Conservation (phyloP, 164 flowering plant species). For the Magnolia officinalis region DNA sequence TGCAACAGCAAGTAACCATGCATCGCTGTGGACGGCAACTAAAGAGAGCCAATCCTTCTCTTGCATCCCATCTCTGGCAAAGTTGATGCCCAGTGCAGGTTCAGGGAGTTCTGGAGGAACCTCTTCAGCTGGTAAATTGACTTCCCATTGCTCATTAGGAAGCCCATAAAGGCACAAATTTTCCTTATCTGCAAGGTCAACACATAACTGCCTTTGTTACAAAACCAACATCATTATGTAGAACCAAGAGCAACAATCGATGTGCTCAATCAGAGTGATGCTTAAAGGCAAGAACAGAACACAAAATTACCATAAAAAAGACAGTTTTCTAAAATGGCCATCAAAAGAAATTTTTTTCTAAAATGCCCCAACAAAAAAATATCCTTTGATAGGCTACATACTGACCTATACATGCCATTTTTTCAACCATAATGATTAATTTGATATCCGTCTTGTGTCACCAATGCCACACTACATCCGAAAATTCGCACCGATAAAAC, state of each 20-base stretch:
- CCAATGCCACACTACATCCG: too few species aligned
- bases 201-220: not conserved
- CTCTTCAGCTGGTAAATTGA: slow-evolving; percentile 79
- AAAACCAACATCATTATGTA: not conserved
- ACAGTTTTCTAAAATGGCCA: too few species aligned
- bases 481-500: too few species aligned
- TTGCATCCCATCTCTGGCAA: slow-evolving; percentile 92
- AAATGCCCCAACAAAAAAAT: too few species aligned
- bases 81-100: slow-evolving; percentile 86
- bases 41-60: slow-evolving; percentile 80
- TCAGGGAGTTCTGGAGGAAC: slow-evolving; percentile 93
- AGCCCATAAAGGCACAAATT: slow-evolving; percentile 83
- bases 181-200: slow-evolving; percentile 58
- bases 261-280: not conserved
- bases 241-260: not conserved
- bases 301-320: not conserved
- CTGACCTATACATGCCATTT: too few species aligned
- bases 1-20: slow-evolving; percentile 81
- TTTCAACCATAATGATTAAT: too few species aligned
- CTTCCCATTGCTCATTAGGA: slow-evolving; percentile 87
- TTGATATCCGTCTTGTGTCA: too few species aligned
- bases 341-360: too few species aligned
- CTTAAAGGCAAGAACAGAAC: not conserved
- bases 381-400: too few species aligned
- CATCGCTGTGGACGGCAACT: slow-evolving; percentile 91